Base-by-base conservation (phyloP, 768 basidiomycete genomes). In the Brasilioporus rufonigricans region DNA sequence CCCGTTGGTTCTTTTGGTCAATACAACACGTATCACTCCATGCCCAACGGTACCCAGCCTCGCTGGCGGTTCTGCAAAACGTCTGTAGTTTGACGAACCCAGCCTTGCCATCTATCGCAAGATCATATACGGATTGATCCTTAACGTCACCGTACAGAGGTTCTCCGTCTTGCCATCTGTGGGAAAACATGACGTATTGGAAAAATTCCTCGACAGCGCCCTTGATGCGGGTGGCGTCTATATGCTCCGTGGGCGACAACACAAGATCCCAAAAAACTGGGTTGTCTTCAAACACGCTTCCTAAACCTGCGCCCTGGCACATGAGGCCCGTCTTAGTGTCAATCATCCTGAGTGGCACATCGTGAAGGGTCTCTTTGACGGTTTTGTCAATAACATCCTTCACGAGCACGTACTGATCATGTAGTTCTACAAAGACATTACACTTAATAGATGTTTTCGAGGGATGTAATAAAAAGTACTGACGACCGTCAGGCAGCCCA, bases 131-230 rank as follows among this genome's bases (percentile, higher is more conserved):
- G 5, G 52, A 54, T 44, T 38, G 38, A 6, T 11, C 26, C 35
- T 14, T 5, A 16, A 58, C 33, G 14, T 53, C 51, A 11, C 16
- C 14, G 27, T 12, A 36, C 4, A 52, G 31, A 29, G 54, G 57
- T 18, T 61, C 60, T 21, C 16, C 50, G n/a, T 13, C 43, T 50
- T 55, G 36, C 59, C 56, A 61, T n/a, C 44, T 48, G 29, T 58
- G 59, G 11, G 60, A 61, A 32, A 61, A 56, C 54, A 59, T 58
- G 29, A 44, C 60, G 14, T 59, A 61, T 35, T 18, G 48, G 36
- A 52, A 59, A 16, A 47, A 55, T 4, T 52, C 26, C 19, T n/a
- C n/a, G 32, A 59, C 54, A 5, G 36, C 54, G 19, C 4, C 35
- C 24, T 36, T 21, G 54, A 61, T 50, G n/a, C 40, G 44, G 10